Conservation (phyloP, 1,284 basidiomycete species). For the Butyriboletus appendiculatus region DNA sequence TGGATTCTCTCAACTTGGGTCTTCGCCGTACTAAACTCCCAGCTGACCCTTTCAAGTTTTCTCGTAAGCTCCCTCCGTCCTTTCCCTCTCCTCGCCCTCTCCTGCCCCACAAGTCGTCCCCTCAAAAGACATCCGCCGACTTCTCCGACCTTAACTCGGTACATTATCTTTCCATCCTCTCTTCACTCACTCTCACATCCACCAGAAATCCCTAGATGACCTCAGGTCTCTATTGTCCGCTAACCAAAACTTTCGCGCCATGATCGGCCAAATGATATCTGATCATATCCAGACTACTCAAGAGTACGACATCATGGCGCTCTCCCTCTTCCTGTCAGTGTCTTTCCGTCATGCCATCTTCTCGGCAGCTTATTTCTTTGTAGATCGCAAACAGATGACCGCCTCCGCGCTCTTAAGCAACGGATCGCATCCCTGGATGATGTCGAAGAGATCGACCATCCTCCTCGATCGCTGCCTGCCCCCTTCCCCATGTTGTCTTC, state of each 20-base stretch:
- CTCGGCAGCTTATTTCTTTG: not conserved
- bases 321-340: conserved; percentile 27
- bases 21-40: not conserved
- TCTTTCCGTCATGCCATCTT: not conserved
- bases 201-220: conserved; percentile 25
- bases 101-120: conserved; percentile 1
- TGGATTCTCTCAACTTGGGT: conserved; percentile 26
- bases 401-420: conserved; percentile 25
- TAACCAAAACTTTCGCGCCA: conserved; percentile 12
- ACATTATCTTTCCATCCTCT: not conserved
- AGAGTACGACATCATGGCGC: conserved; percentile 21
- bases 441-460: conserved; percentile 1
- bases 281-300: conserved; percentile 17
- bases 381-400: conserved; percentile 30
- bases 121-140: conserved; percentile 3
- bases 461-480: not conserved
- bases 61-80: conserved; percentile 2
- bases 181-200: not conserved
- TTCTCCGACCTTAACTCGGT: conserved; percentile 23
- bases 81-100: conserved; percentile 3
- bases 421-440: conserved; percentile 12
- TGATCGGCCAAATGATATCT: conserved; percentile 17
- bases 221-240: conserved; percentile 19
- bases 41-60: conserved; percentile 19
- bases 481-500: conserved; percentile 7